Evolutionary conservation across 257 asterid genomes (phyloP).

Genomic region (Gardenia jasminoides): DNA sequence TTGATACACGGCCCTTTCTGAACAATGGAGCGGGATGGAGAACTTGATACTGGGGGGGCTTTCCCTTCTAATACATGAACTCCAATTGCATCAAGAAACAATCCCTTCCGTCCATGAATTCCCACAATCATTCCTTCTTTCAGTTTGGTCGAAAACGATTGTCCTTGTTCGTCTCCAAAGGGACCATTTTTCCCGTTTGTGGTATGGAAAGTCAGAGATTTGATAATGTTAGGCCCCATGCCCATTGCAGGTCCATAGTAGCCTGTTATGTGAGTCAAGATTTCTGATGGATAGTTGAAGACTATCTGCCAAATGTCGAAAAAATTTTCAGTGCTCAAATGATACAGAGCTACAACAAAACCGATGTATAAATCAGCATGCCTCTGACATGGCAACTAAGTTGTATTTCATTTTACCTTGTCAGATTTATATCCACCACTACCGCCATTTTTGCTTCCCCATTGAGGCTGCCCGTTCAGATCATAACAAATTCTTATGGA

Average conservation of each 20-base stretch:
- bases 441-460: slow-evolving; percentile 86
- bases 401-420: slow-evolving; percentile 35
- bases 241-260: slow-evolving; percentile 56
- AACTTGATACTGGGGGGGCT: slow-evolving; percentile 17
- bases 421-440: slow-evolving; percentile 56
- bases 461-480: slow-evolving; percentile 46
- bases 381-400: neutral
- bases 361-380: neutral
- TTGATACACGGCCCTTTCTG: slow-evolving; percentile 21
- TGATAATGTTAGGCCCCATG: slow-evolving; percentile 74
- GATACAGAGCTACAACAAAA: neutral
- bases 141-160: slow-evolving; percentile 51
- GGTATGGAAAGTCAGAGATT: slow-evolving; percentile 73
- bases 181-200: slow-evolving; percentile 70
- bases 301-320: slow-evolving; percentile 43
- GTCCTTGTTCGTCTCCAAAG: slow-evolving; percentile 74
- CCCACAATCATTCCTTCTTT: slow-evolving; percentile 63
- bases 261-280: slow-evolving; percentile 74
- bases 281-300: slow-evolving; percentile 67
- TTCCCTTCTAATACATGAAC: slow-evolving; percentile 57
- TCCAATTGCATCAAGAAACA: slow-evolving; percentile 73
- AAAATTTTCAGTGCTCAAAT: neutral
- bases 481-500: slow-evolving; percentile 64
- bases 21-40: slow-evolving; percentile 22
- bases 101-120: slow-evolving; percentile 73